Base-by-base conservation (phyloP, 2,329 filamentous ascomycete genomes). In the Dactylellina sp. region DNA sequence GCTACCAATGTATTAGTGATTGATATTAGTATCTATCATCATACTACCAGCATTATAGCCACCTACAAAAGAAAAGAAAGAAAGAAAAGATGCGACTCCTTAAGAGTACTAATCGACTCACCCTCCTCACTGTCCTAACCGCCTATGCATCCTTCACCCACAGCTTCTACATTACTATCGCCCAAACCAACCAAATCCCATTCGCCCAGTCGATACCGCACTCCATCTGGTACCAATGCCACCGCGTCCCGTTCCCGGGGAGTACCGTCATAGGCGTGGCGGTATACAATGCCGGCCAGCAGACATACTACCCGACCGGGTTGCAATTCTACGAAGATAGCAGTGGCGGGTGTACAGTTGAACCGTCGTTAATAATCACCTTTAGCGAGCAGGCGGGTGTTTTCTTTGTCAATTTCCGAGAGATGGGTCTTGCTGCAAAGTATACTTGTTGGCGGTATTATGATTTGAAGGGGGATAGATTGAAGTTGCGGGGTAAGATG, bases 381-480 rank as follows among this genome's bases (percentile, higher is more conserved):
- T 18, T 71, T 4, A 37, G 32, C 1, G 18, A 42, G 2, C 50
- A 32, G 6, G 12, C 32, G 1, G 66, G 66, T 5, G 44, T 71
- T 6, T 63, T 42, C n/a, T 71, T 50, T 14, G 28, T 64, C 5
- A 44, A 71, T 20, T 18, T 71, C 16, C 18, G n/a, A 4, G 50
- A 52, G 3, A 16, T 64, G 37, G 59, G 52, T 0, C 12, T 71
- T 3, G 28, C 7, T 1, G 20, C n/a, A 7, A 14, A 16, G n/a
- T 64, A 44, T 40, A 64, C 42, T 12, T 52, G 42, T 20, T 71
- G 59, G 57, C 37, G 39, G 24, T 16, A 42, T 18, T 71, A 71
- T n/a, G 50, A 71, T 28, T 12, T 37, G 9, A n/a, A 42, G 11
- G 7, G 12, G 7, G 55, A 71, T 20, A 0, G 2, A 12, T 37